Conservation (phyloP, 257 asterid species). For the Gardenia jasminoides region DNA sequence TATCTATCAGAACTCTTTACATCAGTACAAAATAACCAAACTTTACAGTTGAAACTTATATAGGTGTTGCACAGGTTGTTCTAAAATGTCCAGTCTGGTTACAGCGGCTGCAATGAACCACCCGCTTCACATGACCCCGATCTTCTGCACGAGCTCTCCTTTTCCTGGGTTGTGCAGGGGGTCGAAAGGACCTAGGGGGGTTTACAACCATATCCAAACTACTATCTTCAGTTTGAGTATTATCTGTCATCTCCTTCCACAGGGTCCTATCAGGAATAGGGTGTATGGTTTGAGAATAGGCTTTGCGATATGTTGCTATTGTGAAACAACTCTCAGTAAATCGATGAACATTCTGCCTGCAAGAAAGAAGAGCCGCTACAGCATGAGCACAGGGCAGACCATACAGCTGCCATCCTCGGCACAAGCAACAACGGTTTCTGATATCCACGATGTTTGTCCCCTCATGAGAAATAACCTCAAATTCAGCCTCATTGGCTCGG, state of each 20-base stretch:
- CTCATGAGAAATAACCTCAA: conserved; percentile 62
- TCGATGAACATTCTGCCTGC: conserved; percentile 69
- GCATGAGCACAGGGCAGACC: conserved; percentile 74
- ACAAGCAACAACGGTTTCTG: conserved; percentile 44
- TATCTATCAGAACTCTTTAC: conserved; percentile 19
- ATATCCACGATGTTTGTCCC: conserved; percentile 53
- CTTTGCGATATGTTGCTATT: conserved; percentile 52
- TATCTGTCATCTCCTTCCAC: conserved; percentile 51
- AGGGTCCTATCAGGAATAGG: conserved; percentile 62
- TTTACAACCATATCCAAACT: conserved; percentile 40
- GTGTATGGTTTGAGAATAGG: conserved; percentile 67
- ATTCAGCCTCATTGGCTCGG: conserved; percentile 55
- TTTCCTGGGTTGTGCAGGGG: conserved; percentile 50
- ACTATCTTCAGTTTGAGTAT: conserved; percentile 13
- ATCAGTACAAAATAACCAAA: conserved; percentile 9
- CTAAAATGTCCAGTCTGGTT: conserved; percentile 78
- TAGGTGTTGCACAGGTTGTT: conserved; percentile 70
- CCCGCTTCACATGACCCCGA: conserved; percentile 41
- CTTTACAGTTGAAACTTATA: conserved; percentile 20
- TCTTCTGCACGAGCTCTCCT: conserved; percentile 45
- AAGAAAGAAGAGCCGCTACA: conserved; percentile 61
- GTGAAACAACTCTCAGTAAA: conserved; percentile 71
- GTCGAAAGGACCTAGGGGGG: conserved; percentile 58
- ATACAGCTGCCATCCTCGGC: conserved; percentile 62
- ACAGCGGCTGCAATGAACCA: conserved; percentile 77